These are phyloP conservation scores for Claviceps arundinis DNA, from an alignment of 2,329 filamentous ascomycete genomes.

Conservation along the genomic window DNA sequence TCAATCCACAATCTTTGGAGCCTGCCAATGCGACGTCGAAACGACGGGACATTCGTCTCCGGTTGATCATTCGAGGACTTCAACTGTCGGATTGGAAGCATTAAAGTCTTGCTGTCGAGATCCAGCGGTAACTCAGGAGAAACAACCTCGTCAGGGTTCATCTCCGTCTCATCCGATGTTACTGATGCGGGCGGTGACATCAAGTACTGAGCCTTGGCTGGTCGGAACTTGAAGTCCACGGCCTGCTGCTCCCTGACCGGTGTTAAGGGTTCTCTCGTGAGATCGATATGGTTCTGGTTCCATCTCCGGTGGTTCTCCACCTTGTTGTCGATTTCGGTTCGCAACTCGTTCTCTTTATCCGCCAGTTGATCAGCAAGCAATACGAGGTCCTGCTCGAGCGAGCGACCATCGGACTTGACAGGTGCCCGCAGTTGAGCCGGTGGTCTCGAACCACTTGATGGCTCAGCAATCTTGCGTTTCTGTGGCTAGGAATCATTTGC, in stretches of 20 bases:
- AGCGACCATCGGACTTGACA: slow-evolving; percentile 54
- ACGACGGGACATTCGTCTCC: slow-evolving; percentile 45
- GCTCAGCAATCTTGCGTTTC: slow-evolving; percentile 54
- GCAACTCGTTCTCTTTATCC: slow-evolving; percentile 71
- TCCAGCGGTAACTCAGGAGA: slow-evolving; percentile 28
- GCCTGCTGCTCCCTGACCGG: slow-evolving; percentile 55
- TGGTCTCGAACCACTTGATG: slow-evolving; percentile 46
- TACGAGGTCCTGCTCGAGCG: slow-evolving; percentile 66
- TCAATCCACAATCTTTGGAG: slow-evolving; percentile 82
- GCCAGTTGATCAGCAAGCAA: slow-evolving; percentile 62
- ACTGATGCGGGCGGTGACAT: slow-evolving; percentile 50
- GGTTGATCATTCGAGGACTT: slow-evolving; percentile 23
- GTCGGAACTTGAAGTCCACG: slow-evolving; percentile 51
- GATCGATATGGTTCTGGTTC: slow-evolving; percentile 82
- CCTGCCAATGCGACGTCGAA: slow-evolving; percentile 72
- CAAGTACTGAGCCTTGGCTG: slow-evolving; percentile 57
- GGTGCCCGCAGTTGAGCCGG: slow-evolving; percentile 56
- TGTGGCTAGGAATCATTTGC: slow-evolving; percentile 39
- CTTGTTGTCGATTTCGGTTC: slow-evolving; percentile 72
- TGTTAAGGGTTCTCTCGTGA: slow-evolving; percentile 73
- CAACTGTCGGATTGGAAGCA: slow-evolving; percentile 30
- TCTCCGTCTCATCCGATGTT: slow-evolving; percentile 41
- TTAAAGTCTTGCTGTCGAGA: slow-evolving; percentile 18
- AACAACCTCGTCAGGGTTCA: slow-evolving; percentile 31
- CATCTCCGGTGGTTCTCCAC: slow-evolving; percentile 79